phyloP scores from a whole-genome alignment of 495 filamentous ascomycete genomes.

The Astrocystis sublimbata region DNA sequence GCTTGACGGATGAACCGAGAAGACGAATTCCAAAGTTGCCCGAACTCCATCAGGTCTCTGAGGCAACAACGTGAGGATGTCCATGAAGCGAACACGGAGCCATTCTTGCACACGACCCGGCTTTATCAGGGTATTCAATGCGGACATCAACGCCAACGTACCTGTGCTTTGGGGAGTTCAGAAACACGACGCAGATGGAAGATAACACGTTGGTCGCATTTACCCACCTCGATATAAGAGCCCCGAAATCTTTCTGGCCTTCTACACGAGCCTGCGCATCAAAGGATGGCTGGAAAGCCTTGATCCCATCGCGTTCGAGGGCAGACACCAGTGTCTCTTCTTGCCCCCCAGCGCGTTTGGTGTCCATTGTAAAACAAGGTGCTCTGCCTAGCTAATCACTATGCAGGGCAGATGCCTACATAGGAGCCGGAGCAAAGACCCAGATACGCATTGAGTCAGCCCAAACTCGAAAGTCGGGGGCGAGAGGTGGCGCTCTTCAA shows the following conservation, averaged over 20 bases:
- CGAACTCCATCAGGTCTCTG: constrained; percentile 66
- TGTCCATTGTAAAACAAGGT: constrained; percentile 8
- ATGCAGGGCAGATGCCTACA: not conserved
- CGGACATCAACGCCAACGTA: constrained; percentile 45
- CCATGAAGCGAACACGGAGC: constrained; percentile 55
- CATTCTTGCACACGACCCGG: constrained; percentile 46
- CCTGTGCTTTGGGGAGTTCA: constrained; percentile 42
- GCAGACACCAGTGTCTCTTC: constrained; percentile 25
- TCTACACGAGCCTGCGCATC: constrained; percentile 30
- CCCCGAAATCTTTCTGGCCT: constrained; percentile 39
- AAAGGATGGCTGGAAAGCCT: constrained; percentile 42
- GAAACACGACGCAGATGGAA: constrained; percentile 19
- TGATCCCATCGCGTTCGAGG: constrained; percentile 39
- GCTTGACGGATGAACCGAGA: constrained; percentile 57
- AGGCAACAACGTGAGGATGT: constrained; percentile 62
- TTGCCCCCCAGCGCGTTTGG: constrained; percentile 2
- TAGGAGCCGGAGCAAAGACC: not conserved
- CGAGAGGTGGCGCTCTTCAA: not conserved
- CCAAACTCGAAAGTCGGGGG: not conserved
- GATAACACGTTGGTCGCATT: not conserved
- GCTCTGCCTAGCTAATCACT: not conserved
- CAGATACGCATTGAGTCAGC: not conserved
- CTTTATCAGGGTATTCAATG: constrained; percentile 49
- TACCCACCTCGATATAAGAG: constrained; percentile 44
- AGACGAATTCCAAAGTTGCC: constrained; percentile 69